Base-by-base conservation (phyloP, 495 filamentous ascomycete species). In the Entonaema liquescens region DNA sequence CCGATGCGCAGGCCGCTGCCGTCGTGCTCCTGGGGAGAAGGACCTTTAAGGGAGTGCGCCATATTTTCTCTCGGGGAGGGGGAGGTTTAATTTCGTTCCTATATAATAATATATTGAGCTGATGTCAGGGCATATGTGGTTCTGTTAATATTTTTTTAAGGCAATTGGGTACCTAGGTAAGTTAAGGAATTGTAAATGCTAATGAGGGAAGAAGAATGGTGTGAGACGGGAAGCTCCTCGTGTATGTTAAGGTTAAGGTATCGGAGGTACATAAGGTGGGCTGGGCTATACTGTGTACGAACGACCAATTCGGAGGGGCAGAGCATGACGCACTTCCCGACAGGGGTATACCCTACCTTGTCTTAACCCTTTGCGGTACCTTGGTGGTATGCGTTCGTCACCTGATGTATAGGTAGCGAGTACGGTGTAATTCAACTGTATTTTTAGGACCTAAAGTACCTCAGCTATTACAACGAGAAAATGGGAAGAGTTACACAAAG, bases 1-100 rank as follows among this genome's bases (percentile, higher is more conserved):
- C 91, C 94, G 76, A 99, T 90, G 71, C 95, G 92, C 67, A 99
- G 87, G 67, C 83, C 86, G 73, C 91, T 91, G 75, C 95, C 95
- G 80, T 87, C 80, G 79, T 82, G 81, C 73, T 77, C 69, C 71
- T 84, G 79, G 40, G 80, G 81, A 53, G 75, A 72, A 5, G 82
- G 82, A 54, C 83, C 81, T 67, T 86, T 85, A 75, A 77, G 75
- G 23, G 83, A 73, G 70, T 73, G 70, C 60, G 70, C 65, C 65
- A 68, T 68, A 11, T 65, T 73, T 31, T 21, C 19, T 29, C 9
- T 15, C 17, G n/a, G n/a, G n/a, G n/a, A n/a, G n/a, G n/a, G n/a
- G n/a, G n/a, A n/a, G n/a, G n/a, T n/a, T n/a, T 21, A 38, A 19
- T 9, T 38, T 47, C 1, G 12, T 47, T 31, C 11, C 31, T 26